Conservation (phyloP, 192 early-diverging fungal species). For the Coemansia sp. region DNA sequence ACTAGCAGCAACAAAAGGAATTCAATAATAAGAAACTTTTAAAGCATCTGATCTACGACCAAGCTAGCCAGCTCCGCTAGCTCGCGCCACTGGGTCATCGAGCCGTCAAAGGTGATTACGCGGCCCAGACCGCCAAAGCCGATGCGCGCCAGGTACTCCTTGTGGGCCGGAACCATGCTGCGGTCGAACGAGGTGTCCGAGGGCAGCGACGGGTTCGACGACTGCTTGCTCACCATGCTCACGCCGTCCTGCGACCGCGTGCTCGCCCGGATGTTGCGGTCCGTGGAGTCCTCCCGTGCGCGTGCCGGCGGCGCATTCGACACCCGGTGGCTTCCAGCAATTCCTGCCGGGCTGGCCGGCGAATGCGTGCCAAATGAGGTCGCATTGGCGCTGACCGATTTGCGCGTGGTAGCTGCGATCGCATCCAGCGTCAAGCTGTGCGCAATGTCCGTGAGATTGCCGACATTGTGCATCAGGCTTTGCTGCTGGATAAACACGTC, state of each 20-base stretch:
- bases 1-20: constrained; percentile 15
- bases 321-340: constrained; percentile 17
- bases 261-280: constrained; percentile 15
- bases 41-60: constrained; percentile 54
- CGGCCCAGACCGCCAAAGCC: constrained; percentile 51
- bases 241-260: constrained; percentile 37
- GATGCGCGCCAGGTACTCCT: constrained; percentile 41
- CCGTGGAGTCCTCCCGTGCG: constrained; percentile 37
- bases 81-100: constrained; percentile 46
- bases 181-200: constrained; percentile 44
- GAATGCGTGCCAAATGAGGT: neutral
- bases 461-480: constrained; percentile 20
- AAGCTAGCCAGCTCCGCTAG: constrained; percentile 52
- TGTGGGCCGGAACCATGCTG: constrained; percentile 48
- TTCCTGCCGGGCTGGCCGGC: constrained; percentile 1
- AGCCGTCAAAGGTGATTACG: constrained; percentile 34
- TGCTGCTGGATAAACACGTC: constrained; percentile 53
- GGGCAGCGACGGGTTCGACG: constrained; percentile 35
- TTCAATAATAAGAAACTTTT: constrained; percentile 9
- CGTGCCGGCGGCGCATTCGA: constrained; percentile 43
- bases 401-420: constrained; percentile 41
- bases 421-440: constrained; percentile 39
- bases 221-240: constrained; percentile 51
- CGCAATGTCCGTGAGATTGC: constrained; percentile 20
- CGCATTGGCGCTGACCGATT: constrained; percentile 26